Percentiles rank a stretch among this genome's conserved stretches.
phyloP scores from a whole-genome alignment of 176 grass and related monocot genomes.

The Aechmea fasciata region DNA sequence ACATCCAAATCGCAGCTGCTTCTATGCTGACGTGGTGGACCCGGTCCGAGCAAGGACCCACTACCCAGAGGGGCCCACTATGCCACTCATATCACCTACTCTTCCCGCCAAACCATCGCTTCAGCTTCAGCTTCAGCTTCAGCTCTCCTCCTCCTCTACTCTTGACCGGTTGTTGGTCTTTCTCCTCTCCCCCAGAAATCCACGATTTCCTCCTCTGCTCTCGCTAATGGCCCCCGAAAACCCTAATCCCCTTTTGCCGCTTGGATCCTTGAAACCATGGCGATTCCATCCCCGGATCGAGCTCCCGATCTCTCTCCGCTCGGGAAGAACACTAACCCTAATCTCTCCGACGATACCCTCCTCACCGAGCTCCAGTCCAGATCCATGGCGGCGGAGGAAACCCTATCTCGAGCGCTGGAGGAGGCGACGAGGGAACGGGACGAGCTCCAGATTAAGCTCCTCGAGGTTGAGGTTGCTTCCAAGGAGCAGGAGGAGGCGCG shows the following conservation, averaged over 20 bases:
- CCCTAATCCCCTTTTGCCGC: neutral
- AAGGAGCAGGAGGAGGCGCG: constrained; percentile 8
- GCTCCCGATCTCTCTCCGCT: neutral
- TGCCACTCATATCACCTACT: neutral
- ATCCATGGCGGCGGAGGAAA: constrained; percentile 6
- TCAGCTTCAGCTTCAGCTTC: neutral
- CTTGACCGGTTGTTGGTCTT: constrained; percentile 26
- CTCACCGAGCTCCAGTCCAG: constrained; percentile 6
- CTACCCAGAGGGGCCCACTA: neutral
- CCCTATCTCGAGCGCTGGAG: constrained; percentile 5
- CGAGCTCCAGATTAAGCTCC: constrained; percentile 14
- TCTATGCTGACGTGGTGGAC: too few relatives aligned
- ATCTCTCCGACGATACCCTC: neutral
- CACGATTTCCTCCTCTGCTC: constrained; percentile 5
- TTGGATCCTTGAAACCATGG: constrained; percentile 21
- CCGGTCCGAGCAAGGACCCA: too few relatives aligned
- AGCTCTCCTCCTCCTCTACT: neutral
- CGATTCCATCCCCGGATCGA: constrained; percentile 1
- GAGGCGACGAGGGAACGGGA: constrained; percentile 8
- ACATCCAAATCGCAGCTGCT: too few relatives aligned
- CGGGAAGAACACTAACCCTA: neutral
- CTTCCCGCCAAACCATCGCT: neutral
- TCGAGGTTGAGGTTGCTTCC: constrained; percentile 4
- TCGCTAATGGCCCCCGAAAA: constrained; percentile 2
- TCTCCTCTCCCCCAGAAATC: neutral